Percentiles rank a stretch among this genome's conserved stretches.
These are phyloP conservation scores for Paramecium sonneborni DNA, from an alignment of 73 alveolate species.

Conservation along the genomic window DNA sequence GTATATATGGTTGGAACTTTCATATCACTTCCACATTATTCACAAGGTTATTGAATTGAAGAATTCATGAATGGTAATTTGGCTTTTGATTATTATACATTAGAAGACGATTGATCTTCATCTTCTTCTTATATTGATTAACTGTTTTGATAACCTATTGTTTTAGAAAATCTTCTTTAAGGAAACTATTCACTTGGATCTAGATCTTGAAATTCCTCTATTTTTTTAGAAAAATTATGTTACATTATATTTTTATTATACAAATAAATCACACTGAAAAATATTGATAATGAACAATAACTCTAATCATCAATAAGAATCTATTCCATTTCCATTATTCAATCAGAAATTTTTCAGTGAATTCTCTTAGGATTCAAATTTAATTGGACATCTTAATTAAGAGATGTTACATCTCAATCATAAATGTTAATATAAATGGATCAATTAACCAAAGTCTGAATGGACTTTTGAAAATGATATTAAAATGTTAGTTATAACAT, in stretches of 20 bases:
- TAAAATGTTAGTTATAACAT: conserved; percentile 72
- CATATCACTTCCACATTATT: background rate
- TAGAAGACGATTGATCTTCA: background rate
- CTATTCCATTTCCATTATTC: background rate
- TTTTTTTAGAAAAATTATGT: background rate
- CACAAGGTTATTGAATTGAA: background rate
- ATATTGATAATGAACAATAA: background rate
- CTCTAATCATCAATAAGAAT: background rate
- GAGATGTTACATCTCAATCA: conserved; percentile 29
- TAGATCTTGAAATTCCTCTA: conserved; percentile 30
- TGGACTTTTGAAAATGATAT: conserved; percentile 46
- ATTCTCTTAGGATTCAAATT: background rate
- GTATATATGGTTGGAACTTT: background rate
- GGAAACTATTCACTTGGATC: conserved; percentile 26
- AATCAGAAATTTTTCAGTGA: background rate
- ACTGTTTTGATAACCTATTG: conserved; percentile 18
- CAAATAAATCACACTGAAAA: background rate
- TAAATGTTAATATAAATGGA: conserved; percentile 8
- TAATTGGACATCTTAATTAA: conserved; percentile 9
- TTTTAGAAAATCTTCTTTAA: background rate
- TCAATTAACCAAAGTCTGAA: background rate
- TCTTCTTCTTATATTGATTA: conserved; percentile 13
- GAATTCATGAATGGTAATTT: background rate
- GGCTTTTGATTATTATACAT: background rate
- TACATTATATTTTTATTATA: background rate